These are phyloP conservation scores for Babesia ovata DNA, from an alignment of 169 alveolate species.

Conservation along the genomic window DNA sequence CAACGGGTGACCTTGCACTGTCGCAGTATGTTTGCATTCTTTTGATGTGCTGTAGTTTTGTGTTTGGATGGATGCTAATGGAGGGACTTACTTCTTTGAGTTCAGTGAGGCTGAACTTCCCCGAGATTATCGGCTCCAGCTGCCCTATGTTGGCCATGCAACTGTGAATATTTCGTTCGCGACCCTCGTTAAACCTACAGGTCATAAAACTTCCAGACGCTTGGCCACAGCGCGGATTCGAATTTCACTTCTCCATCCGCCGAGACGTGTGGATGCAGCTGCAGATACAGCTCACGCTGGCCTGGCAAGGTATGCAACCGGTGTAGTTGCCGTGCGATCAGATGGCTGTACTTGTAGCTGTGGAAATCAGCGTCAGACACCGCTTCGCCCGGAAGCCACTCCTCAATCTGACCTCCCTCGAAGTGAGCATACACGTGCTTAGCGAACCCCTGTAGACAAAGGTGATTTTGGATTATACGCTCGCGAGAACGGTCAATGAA, in stretches of 20 bases:
- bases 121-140: conserved; percentile 8
- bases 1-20: conserved; percentile 72
- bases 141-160: conserved; percentile 11
- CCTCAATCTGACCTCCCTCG: conserved; percentile 77
- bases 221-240: conserved; percentile 70
- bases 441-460: conserved; percentile 62
- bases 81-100: conserved; percentile 28
- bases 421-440: conserved; percentile 73
- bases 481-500: conserved; percentile 75
- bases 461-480: conserved; percentile 59
- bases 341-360: conserved; percentile 45
- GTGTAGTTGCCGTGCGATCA: conserved; percentile 68
- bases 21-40: conserved; percentile 65
- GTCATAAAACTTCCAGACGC: conserved; percentile 72
- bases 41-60: conserved; percentile 27
- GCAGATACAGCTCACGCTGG: conserved; percentile 49
- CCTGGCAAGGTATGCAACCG: conserved; percentile 56
- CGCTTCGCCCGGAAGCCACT: conserved; percentile 74
- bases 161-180: neutral
- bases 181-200: conserved; percentile 33
- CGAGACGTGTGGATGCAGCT: conserved; percentile 40
- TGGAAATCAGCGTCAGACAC: conserved; percentile 69
- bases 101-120: conserved; percentile 25
- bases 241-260: conserved; percentile 18
- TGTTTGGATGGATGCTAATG: conserved; percentile 1